Percentiles rank a stretch among this genome's conserved stretches.
Conservation (phyloP, 306 rosid genomes). For the Pyrus bretschneideri region DNA sequence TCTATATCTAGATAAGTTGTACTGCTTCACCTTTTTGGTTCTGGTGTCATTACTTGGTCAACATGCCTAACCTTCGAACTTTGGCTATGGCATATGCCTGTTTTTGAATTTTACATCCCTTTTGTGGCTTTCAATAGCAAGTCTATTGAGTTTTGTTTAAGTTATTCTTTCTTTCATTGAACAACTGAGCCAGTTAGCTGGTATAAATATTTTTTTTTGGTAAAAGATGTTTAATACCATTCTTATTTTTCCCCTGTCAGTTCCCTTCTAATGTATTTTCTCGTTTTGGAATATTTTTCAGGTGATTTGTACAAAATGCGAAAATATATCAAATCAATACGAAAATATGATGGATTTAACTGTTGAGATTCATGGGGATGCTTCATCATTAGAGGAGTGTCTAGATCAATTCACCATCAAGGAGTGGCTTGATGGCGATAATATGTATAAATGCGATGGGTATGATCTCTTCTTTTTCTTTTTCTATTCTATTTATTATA, state of each 20-base stretch:
- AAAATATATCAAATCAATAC: conserved; percentile 70
- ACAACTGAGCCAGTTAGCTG: background rate
- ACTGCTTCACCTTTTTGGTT: background rate
- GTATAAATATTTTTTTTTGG: background rate
- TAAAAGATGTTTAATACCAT: background rate
- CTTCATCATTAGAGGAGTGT: conserved; percentile 88
- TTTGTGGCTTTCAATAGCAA: background rate
- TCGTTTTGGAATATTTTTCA: conserved; percentile 16
- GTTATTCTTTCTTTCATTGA: background rate
- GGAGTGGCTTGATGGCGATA: conserved; percentile 90
- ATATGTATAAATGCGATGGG: conserved; percentile 97
- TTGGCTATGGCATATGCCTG: background rate
- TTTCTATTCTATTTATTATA: background rate
- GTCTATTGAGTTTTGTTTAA: background rate
- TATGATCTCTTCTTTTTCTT: conserved; percentile 27
- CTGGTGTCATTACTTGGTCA: background rate
- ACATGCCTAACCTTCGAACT: background rate
- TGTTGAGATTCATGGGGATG: conserved; percentile 96
- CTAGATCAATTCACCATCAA: conserved; percentile 78
- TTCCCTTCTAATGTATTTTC: background rate
- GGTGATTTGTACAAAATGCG: conserved; percentile 84
- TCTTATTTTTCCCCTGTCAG: background rate
- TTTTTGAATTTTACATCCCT: background rate
- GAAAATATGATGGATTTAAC: conserved; percentile 99
- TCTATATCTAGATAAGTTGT: background rate